A percentile compares a stretch with the other conserved stretches of the same genome.
These are phyloP conservation scores for Sphaerostilbella broomeana DNA, from an alignment of 2,329 filamentous ascomycete genomes.

Conservation along the genomic window DNA sequence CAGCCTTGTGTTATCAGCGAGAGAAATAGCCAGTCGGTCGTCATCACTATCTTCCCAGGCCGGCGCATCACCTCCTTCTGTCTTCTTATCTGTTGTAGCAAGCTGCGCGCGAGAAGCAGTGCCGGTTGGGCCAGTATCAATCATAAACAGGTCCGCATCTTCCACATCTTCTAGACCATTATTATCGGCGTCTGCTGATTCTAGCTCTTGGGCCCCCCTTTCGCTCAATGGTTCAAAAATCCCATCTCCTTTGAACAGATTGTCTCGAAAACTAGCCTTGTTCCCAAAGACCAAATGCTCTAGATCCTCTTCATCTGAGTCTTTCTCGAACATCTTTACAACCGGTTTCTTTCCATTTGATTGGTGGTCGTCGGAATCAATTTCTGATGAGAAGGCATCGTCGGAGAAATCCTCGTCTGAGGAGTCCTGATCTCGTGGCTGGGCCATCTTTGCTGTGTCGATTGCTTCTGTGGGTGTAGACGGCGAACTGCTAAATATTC, in stretches of 20 bases:
- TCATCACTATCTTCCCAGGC: constrained; percentile 97
- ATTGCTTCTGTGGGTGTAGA: not conserved
- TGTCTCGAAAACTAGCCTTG: constrained; percentile 70
- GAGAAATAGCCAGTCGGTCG: constrained; percentile 75
- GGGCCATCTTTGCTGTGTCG: constrained; percentile 24
- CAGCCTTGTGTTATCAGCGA: constrained; percentile 67
- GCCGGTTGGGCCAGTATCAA: constrained; percentile 58
- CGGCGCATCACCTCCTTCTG: constrained; percentile 37
- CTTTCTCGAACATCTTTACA: constrained; percentile 52
- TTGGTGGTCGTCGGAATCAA: constrained; percentile 22
- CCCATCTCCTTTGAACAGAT: constrained; percentile 55
- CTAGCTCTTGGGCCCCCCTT: constrained; percentile 26
- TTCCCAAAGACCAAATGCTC: constrained; percentile 87
- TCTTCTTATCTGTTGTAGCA: constrained; percentile 18
- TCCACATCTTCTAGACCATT: constrained; percentile 55
- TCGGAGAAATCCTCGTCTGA: constrained; percentile 25
- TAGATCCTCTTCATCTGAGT: constrained; percentile 76
- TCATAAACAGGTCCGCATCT: constrained; percentile 79
- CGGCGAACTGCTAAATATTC: constrained; percentile 5
- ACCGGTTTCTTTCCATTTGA: constrained; percentile 10
- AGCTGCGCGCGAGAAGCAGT: constrained; percentile 27
- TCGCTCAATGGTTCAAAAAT: constrained; percentile 27
- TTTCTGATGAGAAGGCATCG: constrained; percentile 22
- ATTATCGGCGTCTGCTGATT: constrained; percentile 37
- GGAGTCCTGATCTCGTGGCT: constrained; percentile 24